phyloP scores from a whole-genome alignment of 257 asterid genomes.

The Ilex aquifolium region DNA sequence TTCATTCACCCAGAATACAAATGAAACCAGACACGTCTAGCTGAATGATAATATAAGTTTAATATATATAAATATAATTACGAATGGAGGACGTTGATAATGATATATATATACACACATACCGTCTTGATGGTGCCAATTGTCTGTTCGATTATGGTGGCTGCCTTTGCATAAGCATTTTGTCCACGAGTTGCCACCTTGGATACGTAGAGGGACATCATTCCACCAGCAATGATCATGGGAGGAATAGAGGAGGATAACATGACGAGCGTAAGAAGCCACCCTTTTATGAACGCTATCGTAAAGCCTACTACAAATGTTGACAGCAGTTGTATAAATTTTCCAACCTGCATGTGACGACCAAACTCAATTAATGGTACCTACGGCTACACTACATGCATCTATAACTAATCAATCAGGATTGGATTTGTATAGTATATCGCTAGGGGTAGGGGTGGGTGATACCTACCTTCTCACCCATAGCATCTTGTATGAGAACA shows the following conservation, averaged over 20 bases:
- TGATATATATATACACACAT: too few relatives aligned
- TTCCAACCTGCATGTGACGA: constrained; percentile 46
- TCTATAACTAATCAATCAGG: too few relatives aligned
- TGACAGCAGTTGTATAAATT: constrained; percentile 60
- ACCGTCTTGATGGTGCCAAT: constrained; percentile 84
- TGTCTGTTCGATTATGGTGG: constrained; percentile 72
- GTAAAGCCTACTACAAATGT: constrained; percentile 73
- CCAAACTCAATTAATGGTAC: too few relatives aligned
- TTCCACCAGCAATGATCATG: constrained; percentile 59
- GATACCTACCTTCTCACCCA: constrained; percentile 72
- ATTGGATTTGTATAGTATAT: too few relatives aligned
- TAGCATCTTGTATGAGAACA: constrained; percentile 87
- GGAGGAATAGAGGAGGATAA: constrained; percentile 72
- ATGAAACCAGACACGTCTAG: neutral
- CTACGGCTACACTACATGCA: too few relatives aligned
- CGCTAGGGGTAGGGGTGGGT: too few relatives aligned
- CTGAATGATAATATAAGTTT: neutral
- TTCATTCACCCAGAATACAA: neutral
- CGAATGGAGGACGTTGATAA: neutral
- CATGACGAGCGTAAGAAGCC: constrained; percentile 88
- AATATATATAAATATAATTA: too few relatives aligned
- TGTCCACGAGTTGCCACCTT: constrained; percentile 76
- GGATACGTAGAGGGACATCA: constrained; percentile 53
- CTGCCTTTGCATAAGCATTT: constrained; percentile 71
- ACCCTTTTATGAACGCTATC: constrained; percentile 66